Conservation (phyloP, 306 rosid species). For the Gastrolobium bilobum region DNA sequence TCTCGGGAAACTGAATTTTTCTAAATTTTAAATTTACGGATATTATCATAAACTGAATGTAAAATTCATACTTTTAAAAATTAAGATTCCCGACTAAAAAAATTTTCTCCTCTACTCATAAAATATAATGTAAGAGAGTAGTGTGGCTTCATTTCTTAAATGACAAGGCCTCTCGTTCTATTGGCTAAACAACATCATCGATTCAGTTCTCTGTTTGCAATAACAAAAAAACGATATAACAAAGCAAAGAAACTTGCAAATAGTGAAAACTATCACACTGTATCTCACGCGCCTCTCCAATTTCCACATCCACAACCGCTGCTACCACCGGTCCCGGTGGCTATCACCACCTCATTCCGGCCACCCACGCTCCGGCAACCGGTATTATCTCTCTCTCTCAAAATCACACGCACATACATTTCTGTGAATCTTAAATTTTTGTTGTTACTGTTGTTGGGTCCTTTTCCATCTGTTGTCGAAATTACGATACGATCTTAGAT, state of each 20-base stretch:
- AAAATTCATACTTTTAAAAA: too few species aligned
- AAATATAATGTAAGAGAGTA: too few species aligned
- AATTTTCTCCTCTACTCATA: too few species aligned
- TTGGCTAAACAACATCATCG: constrained; percentile 39
- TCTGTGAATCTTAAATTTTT: constrained; percentile 9
- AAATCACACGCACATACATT: neutral
- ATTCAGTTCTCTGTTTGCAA: neutral
- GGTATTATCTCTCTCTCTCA: constrained; percentile 35
- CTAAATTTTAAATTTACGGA: too few species aligned
- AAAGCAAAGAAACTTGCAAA: constrained; percentile 33
- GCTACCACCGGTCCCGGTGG: constrained; percentile 1
- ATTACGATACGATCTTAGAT: constrained; percentile 33
- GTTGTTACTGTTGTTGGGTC: constrained; percentile 31
- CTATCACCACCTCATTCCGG: neutral
- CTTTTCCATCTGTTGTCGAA: neutral
- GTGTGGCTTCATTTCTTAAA: neutral
- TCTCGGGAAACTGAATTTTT: too few species aligned
- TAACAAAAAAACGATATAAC: neutral
- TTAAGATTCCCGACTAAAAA: too few species aligned
- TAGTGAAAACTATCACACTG: constrained; percentile 36
- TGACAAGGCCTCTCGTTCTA: constrained; percentile 9
- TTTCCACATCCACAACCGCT: neutral
- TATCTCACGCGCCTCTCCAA: constrained; percentile 24
- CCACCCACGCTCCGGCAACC: constrained; percentile 1
- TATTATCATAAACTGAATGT: too few species aligned